Percentiles rank a stretch among this genome's conserved stretches.
Conservation (phyloP, 2,329 filamentous ascomycete genomes). For the Claviceps digitariae region DNA sequence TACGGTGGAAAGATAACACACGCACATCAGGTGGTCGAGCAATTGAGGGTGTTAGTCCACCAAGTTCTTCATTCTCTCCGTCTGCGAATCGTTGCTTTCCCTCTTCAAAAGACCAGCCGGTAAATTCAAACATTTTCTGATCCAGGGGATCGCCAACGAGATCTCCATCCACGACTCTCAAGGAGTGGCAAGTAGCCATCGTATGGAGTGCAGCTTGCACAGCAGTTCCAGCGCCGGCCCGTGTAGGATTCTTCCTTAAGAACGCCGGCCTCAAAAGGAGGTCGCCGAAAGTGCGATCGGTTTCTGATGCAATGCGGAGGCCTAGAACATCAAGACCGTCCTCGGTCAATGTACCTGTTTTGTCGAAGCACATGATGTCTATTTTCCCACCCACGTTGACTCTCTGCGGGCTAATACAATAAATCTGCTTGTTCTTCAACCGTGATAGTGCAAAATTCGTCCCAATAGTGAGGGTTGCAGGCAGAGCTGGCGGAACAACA, state of each 20-base stretch:
- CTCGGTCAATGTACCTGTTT: constrained; percentile 95
- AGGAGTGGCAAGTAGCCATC: constrained; percentile 94
- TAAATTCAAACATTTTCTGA: constrained; percentile 98
- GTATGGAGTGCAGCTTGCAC: constrained; percentile 62
- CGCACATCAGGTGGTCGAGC: constrained; percentile 62
- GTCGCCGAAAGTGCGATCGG: constrained; percentile 54
- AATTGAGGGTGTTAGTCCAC: constrained; percentile 71
- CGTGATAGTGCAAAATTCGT: constrained; percentile 87
- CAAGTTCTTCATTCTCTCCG: constrained; percentile 59
- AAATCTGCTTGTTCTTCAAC: constrained; percentile 80
- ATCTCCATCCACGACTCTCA: constrained; percentile 75
- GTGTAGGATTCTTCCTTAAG: neutral
- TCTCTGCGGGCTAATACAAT: constrained; percentile 93
- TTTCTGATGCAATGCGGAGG: constrained; percentile 60
- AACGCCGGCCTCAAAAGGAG: constrained; percentile 45
- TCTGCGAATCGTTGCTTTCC: constrained; percentile 54
- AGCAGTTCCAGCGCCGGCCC: neutral
- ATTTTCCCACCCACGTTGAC: constrained; percentile 95
- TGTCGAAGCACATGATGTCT: constrained; percentile 95
- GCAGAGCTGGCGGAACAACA: constrained; percentile 86
- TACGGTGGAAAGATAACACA: constrained; percentile 1
- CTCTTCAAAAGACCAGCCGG: constrained; percentile 84
- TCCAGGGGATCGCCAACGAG: constrained; percentile 89
- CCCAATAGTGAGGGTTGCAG: constrained; percentile 88
- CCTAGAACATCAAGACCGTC: constrained; percentile 91